Conservation (phyloP, 2,329 filamentous ascomycete species). For the Periconia digitata region DNA sequence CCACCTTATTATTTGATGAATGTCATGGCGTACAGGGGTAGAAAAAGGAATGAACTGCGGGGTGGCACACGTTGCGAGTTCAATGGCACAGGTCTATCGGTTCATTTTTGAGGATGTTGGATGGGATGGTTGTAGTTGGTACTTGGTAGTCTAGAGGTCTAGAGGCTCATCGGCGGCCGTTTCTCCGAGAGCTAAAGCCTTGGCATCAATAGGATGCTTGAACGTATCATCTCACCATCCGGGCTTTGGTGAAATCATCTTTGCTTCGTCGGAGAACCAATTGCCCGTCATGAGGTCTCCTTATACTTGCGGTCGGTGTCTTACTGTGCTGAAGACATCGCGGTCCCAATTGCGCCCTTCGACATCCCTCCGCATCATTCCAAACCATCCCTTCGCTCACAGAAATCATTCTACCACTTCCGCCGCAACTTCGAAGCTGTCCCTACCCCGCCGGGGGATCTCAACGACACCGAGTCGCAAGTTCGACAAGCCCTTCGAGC, state of each 20-base stretch:
- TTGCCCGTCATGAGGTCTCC: constrained; percentile 39
- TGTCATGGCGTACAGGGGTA: background rate
- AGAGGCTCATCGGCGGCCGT: background rate
- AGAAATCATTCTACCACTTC: constrained; percentile 39
- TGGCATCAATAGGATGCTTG: no score
- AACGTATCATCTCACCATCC: constrained; percentile 9
- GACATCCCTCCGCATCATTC: constrained; percentile 19
- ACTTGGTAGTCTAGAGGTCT: no score
- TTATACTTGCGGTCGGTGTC: constrained; percentile 46
- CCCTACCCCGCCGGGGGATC: constrained; percentile 28
- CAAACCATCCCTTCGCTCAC: constrained; percentile 25
- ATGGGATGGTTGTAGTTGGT: no score
- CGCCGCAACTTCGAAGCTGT: constrained; percentile 24
- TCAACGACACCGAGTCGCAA: constrained; percentile 33
- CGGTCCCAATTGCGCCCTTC: constrained; percentile 30
- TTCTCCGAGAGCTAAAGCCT: constrained; percentile 14
- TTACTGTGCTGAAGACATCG: constrained; percentile 35
- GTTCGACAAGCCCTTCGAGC: constrained; percentile 34
- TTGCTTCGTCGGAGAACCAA: constrained; percentile 12
- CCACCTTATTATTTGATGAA: no score
- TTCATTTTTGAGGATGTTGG: no score
- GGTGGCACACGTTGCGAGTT: no score
- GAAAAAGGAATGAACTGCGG: background rate
- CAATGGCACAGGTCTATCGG: no score
- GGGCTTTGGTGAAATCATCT: constrained; percentile 7